Conservation (phyloP, 495 filamentous ascomycete genomes). For the Pyronema omphalodes region DNA sequence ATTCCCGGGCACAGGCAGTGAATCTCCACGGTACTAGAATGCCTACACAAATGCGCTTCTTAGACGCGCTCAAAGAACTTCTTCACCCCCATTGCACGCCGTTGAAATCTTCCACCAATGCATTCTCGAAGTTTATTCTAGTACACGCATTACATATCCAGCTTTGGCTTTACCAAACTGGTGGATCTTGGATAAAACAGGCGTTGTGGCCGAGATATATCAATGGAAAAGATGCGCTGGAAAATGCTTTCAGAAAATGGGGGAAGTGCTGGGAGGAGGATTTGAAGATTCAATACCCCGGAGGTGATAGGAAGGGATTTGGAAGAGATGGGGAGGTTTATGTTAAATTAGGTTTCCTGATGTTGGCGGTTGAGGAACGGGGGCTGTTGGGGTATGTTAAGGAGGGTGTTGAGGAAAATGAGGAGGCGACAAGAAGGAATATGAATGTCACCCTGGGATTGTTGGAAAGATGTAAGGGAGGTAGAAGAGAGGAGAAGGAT, state of each 20-base stretch:
- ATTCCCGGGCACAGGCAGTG: constrained; percentile 14
- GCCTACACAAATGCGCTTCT: constrained; percentile 40
- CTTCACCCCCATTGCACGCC: constrained; percentile 28
- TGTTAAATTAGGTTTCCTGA: neutral
- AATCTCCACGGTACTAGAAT: constrained; percentile 40
- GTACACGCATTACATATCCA: constrained; percentile 43
- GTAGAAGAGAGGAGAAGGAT: constrained; percentile 29
- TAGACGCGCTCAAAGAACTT: constrained; percentile 34
- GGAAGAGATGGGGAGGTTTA: neutral
- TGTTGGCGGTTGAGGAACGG: neutral
- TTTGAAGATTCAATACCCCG: neutral
- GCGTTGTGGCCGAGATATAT: no score
- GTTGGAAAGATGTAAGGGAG: neutral
- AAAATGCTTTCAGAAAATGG: neutral
- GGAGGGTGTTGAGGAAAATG: neutral
- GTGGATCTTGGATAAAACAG: neutral
- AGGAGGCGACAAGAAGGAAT: neutral
- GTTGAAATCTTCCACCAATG: constrained; percentile 41
- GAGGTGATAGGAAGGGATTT: neutral
- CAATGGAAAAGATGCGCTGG: neutral
- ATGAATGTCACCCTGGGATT: neutral
- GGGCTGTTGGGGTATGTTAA: neutral
- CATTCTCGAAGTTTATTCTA: constrained; percentile 51
- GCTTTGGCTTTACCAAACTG: constrained; percentile 25
- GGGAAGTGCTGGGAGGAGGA: neutral